Conservation (phyloP, 2,329 filamentous ascomycete species). For the Aspergillus piperis region DNA sequence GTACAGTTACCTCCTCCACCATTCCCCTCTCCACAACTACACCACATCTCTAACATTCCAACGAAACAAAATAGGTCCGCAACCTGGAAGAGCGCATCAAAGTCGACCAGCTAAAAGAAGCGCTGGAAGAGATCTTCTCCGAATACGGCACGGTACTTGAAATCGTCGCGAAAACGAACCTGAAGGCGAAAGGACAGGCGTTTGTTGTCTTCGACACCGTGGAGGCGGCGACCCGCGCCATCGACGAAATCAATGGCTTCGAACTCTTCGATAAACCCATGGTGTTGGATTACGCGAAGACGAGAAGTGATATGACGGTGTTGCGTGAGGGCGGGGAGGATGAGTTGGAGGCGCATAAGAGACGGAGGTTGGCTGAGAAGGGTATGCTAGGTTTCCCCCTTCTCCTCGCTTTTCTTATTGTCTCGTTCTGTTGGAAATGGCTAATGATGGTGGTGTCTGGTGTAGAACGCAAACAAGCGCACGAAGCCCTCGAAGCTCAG, state of each 20-base stretch:
- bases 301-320: constrained; percentile 84
- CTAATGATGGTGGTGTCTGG: neutral
- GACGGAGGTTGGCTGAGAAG: constrained; percentile 82
- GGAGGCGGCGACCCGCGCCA: constrained; percentile 76
- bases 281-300: constrained; percentile 77
- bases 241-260: constrained; percentile 89
- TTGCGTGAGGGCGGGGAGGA: constrained; percentile 70
- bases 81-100: constrained; percentile 95
- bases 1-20: constrained; percentile 29
- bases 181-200: constrained; percentile 92
- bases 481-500: constrained; percentile 75
- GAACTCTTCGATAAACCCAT: constrained; percentile 91
- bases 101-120: constrained; percentile 70
- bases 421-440: neutral
- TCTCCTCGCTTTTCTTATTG: neutral
- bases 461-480: constrained; percentile 74
- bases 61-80: constrained; percentile 52
- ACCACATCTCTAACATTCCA: constrained; percentile 14
- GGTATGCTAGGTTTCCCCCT: constrained; percentile 53
- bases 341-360: constrained; percentile 86
- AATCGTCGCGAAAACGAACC: constrained; percentile 82
- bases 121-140: constrained; percentile 75
- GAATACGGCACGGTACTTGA: constrained; percentile 87
- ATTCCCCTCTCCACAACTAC: constrained; percentile 12
- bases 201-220: constrained; percentile 86